Base-by-base conservation (phyloP, 2,329 filamentous ascomycete species). In the Colletotrichum sidae region DNA sequence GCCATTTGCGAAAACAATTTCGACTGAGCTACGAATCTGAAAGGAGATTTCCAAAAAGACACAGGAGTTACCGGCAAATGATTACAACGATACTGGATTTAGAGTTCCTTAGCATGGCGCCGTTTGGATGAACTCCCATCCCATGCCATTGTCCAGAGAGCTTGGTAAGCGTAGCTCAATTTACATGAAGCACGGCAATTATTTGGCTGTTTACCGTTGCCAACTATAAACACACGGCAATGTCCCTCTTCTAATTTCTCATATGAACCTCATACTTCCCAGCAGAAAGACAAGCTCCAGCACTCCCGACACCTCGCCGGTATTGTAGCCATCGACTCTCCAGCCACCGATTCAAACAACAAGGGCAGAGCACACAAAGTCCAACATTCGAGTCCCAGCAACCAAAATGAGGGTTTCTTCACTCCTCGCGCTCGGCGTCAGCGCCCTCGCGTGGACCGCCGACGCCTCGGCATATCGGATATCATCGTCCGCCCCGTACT, bases 51-150 rank as follows among this genome's bases (percentile, higher is more conserved):
- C 25, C 25, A 25, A 25, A 25, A 25, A 25, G 25, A 25, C 25
- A 25, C 25, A 25, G 4, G 3, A 25, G 25, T 25, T 25, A 25
- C 25, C 25, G 25, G 25, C 25, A 11, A n/a, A 44, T 45, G 25
- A 41, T 39, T 44, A 38, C 38, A 25, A 13, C 49, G 55, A 34
- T 60, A 33, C 15, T 44, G 13, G 25, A 12, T 1, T 39, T 55
- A 60, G 25, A 60, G 42, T 64, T 60, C 49, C 55, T 64, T 54
- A 60, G 61, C 55, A 64, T 54, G 42, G 42, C 44, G 55, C 38
- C 54, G 17, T 54, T 50, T 60, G 55, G 50, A 64, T 55, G 55
- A 64, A 60, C 61, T 50, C 6, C 61, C 33, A 17, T 38, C 44
- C 10, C 8, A 34, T 45, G 9, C 17, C 35, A 8, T 41, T 7